Conservation (phyloP, 2,329 filamentous ascomycete species). For the Arthrobotrys entomopaga region DNA sequence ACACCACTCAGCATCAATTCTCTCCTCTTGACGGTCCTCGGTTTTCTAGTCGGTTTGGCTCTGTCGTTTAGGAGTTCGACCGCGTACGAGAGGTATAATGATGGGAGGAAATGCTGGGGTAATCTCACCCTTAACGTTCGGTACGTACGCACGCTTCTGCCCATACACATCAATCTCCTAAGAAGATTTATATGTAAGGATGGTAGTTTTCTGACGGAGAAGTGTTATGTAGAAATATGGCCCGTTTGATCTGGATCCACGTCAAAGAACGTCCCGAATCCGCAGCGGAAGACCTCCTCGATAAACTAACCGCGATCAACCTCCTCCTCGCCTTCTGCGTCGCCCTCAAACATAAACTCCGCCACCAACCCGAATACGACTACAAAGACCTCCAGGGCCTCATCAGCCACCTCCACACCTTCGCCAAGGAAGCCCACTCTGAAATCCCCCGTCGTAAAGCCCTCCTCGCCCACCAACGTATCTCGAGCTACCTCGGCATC, state of each 20-base stretch:
- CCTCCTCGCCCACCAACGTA: conserved; percentile 22
- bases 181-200: neutral
- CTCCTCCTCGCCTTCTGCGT: conserved; percentile 79
- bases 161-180: neutral
- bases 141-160: neutral
- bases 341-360: conserved; percentile 82
- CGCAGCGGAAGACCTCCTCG: conserved; percentile 74
- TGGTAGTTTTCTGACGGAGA: neutral
- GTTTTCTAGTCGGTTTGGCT: conserved; percentile 81
- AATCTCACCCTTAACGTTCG: conserved; percentile 27
- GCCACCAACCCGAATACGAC: conserved; percentile 81
- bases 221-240: conserved; percentile 68
- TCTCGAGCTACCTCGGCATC: conserved; percentile 73
- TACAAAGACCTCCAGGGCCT: conserved; percentile 78
- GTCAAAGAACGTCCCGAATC: conserved; percentile 67
- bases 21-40: conserved; percentile 77
- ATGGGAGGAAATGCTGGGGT: conserved; percentile 68
- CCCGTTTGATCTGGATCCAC: conserved; percentile 85
- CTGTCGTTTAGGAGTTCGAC: conserved; percentile 80
- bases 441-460: conserved; percentile 62
- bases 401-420: conserved; percentile 78
- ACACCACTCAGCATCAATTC: conserved; percentile 37
- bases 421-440: conserved; percentile 72
- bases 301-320: conserved; percentile 78
- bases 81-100: conserved; percentile 77